Conservation (phyloP, 371 early-diverging fungal species). For the Phascolomyces articulosus region DNA sequence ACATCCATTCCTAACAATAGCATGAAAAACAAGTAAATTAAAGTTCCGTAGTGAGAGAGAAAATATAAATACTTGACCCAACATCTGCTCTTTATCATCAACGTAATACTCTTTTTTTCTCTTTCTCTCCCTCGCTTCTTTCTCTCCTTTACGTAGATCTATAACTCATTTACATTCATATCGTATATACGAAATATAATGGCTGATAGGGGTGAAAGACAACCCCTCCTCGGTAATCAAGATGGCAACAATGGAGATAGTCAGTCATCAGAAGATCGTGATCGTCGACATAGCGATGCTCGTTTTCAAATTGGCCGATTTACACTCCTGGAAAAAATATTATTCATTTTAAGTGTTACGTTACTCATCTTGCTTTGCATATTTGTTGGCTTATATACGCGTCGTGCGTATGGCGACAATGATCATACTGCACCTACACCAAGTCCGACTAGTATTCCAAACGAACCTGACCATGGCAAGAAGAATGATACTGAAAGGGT, state of each 20-base stretch:
- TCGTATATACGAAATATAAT: no score
- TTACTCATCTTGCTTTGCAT: slow-evolving; percentile 41
- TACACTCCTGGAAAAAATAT: slow-evolving; percentile 36
- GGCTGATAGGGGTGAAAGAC: slow-evolving; percentile 11
- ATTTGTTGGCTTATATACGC: slow-evolving; percentile 42
- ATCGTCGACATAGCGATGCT: slow-evolving; percentile 1
- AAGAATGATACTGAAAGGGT: slow-evolving; percentile 6
- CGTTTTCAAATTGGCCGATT: slow-evolving; percentile 30
- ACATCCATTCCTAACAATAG: no score
- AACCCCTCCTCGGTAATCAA: slow-evolving; percentile 8
- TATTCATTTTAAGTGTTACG: slow-evolving; percentile 27
- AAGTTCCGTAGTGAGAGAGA: no score
- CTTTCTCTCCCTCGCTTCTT: no score
- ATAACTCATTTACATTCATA: no score
- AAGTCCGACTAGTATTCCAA: slow-evolving; percentile 6
- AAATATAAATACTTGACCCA: no score
- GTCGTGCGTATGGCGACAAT: slow-evolving; percentile 33
- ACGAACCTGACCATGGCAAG: slow-evolving; percentile 1
- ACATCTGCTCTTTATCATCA: no score
- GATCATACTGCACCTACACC: slow-evolving; percentile 11
- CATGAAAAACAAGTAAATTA: no score
- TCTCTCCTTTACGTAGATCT: no score
- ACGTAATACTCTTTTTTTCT: no score
- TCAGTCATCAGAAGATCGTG: not conserved
- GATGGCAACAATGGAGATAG: not conserved